Percentiles rank a stretch among this genome's conserved stretches.
Evolutionary conservation across 371 early-diverging fungal species (phyloP).

Genomic region (Mortierella sp.): DNA sequence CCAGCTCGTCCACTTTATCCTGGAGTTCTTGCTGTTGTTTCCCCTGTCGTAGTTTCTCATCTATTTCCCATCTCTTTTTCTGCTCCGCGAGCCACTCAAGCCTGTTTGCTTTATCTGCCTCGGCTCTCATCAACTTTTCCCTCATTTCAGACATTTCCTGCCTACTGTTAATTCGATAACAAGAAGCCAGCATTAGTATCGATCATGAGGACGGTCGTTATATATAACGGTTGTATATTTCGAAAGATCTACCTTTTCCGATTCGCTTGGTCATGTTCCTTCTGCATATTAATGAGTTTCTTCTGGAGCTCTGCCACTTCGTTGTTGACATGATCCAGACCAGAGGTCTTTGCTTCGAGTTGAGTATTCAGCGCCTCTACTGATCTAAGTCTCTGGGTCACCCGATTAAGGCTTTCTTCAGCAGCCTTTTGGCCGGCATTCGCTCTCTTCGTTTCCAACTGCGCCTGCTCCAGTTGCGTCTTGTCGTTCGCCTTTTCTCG

Average conservation of each 20-base stretch:
- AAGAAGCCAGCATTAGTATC: background rate
- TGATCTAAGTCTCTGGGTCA: slow-evolving; percentile 12
- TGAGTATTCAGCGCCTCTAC: slow-evolving; percentile 33
- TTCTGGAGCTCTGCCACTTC: slow-evolving; percentile 13
- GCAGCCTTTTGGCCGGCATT: slow-evolving; percentile 15
- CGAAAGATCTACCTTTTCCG: slow-evolving; percentile 10
- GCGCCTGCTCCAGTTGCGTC: slow-evolving; percentile 6
- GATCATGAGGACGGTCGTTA: background rate
- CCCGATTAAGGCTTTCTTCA: slow-evolving; percentile 9
- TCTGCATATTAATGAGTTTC: slow-evolving; percentile 11
- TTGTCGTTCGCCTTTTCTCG: background rate
- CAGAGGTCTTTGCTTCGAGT: slow-evolving; percentile 17
- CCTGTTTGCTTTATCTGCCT: slow-evolving; percentile 17
- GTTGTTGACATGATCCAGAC: slow-evolving; percentile 1
- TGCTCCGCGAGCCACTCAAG: slow-evolving; percentile 20
- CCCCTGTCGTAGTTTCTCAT: slow-evolving; percentile 3
- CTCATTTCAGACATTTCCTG: slow-evolving; percentile 16
- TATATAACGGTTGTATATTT: background rate
- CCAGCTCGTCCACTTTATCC: slow-evolving; percentile 23
- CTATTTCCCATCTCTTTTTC: slow-evolving; percentile 23
- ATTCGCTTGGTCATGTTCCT: slow-evolving; percentile 14
- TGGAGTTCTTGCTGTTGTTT: slow-evolving; percentile 6
- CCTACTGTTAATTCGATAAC: slow-evolving; percentile 11
- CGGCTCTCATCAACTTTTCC: slow-evolving; percentile 24
- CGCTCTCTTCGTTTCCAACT: slow-evolving; percentile 5